phyloP scores from a whole-genome alignment of 2,329 filamentous ascomycete species.

The Fusarium verrucosum region DNA sequence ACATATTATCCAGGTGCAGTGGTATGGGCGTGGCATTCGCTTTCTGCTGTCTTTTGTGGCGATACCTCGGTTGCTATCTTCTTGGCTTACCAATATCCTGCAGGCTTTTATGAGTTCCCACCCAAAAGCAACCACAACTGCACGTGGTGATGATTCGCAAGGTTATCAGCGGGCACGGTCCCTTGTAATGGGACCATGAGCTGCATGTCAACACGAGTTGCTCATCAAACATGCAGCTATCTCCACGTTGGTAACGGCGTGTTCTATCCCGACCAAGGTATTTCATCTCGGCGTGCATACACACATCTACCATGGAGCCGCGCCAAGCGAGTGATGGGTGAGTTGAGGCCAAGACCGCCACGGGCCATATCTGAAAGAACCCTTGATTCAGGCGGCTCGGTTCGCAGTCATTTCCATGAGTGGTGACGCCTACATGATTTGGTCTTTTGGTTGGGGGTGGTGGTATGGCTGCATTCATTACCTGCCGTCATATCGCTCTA shows the following conservation, averaged over 20 bases:
- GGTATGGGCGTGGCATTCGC: neutral
- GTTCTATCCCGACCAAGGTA: conserved; percentile 10
- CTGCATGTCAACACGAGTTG: conserved; percentile 34
- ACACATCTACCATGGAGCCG: conserved; percentile 12
- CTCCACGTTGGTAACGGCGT: conserved; percentile 24
- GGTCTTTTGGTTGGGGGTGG: neutral
- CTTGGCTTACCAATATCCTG: conserved; percentile 22
- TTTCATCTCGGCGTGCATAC: conserved; percentile 22
- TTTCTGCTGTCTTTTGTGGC: neutral
- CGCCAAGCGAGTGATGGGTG: neutral
- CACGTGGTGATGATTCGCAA: conserved; percentile 28
- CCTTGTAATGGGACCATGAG: conserved; percentile 24
- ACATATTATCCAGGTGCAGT: conserved; percentile 2
- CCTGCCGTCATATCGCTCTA: conserved; percentile 7
- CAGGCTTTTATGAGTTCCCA: conserved; percentile 14
- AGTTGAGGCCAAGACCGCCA: neutral
- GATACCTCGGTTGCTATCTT: conserved; percentile 9
- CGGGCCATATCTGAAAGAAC: neutral
- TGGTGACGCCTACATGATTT: conserved; percentile 9
- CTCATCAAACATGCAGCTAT: conserved; percentile 33
- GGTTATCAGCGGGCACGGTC: conserved; percentile 24
- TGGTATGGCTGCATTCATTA: neutral
- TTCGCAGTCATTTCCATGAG: conserved; percentile 8
- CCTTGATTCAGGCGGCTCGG: neutral
- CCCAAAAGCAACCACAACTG: conserved; percentile 9